Evolutionary conservation across 768 basidiomycete species (phyloP).

Genomic region (Psilocybe cyanescens): DNA sequence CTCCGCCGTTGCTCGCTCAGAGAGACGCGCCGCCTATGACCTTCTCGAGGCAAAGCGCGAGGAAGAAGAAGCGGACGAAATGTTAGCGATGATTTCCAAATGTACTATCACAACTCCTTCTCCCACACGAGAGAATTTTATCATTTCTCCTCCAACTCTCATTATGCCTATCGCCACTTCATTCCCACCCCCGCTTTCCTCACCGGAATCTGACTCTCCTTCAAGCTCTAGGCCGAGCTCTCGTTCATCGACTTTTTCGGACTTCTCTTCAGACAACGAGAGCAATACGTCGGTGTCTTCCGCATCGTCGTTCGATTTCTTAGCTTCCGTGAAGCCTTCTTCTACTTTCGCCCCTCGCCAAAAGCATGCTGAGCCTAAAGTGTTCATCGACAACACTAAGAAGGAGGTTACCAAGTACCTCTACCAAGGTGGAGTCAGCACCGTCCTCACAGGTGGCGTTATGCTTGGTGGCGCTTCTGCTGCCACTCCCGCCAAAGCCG

Average conservation of each 20-base stretch:
- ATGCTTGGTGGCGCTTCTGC: constrained; percentile 37
- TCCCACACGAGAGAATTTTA: constrained; percentile 33
- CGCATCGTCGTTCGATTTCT: constrained; percentile 26
- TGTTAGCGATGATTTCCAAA: constrained; percentile 38
- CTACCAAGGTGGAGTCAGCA: constrained; percentile 47
- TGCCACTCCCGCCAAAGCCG: neutral
- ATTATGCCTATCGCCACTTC: no score
- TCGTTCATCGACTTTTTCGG: constrained; percentile 38
- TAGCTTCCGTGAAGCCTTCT: constrained; percentile 13
- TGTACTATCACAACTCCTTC: constrained; percentile 34
- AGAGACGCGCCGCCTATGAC: constrained; percentile 33
- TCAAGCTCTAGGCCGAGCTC: constrained; percentile 21
- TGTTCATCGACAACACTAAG: constrained; percentile 29
- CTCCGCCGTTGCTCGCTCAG: constrained; percentile 13
- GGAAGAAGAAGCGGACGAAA: constrained; percentile 35
- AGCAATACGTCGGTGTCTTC: constrained; percentile 36
- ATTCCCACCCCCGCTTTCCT: neutral
- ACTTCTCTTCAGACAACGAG: constrained; percentile 31
- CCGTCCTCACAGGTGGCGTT: constrained; percentile 46
- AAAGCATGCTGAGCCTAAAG: constrained; percentile 4
- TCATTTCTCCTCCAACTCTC: neutral
- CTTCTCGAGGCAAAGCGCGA: constrained; percentile 29
- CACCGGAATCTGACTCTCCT: neutral
- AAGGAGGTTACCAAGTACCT: constrained; percentile 38
- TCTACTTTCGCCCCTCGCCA: constrained; percentile 20